phyloP scores from a whole-genome alignment of 345 rosid species.

The Sonneratia caseolaris region DNA sequence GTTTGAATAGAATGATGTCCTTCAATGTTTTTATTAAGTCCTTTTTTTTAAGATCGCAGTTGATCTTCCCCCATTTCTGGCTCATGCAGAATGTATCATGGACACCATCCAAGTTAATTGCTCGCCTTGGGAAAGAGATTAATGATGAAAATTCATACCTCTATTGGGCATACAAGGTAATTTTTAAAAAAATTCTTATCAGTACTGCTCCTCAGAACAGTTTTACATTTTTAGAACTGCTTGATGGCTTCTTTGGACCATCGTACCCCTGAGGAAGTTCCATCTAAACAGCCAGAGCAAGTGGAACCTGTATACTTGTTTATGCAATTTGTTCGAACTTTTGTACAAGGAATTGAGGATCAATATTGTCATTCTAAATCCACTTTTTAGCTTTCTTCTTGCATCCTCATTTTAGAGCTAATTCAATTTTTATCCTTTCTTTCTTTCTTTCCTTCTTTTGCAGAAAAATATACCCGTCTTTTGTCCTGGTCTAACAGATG shows the following conservation, averaged over 20 bases:
- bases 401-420: background rate
- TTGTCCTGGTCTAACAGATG: slow-evolving; percentile 94
- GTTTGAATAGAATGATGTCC: background rate
- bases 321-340: background rate
- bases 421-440: background rate
- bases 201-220: background rate
- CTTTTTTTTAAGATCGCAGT: background rate
- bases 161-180: slow-evolving; percentile 90
- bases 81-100: slow-evolving; percentile 49
- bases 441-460: slow-evolving; percentile 7
- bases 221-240: background rate
- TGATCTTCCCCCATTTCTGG: slow-evolving; percentile 2
- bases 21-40: background rate
- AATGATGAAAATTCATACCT: slow-evolving; percentile 77
- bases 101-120: slow-evolving; percentile 85
- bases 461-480: slow-evolving; percentile 88
- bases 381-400: background rate
- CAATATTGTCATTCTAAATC: background rate
- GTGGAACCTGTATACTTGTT: no score
- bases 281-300: no score
- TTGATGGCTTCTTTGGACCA: background rate
- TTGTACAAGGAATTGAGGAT: background rate
- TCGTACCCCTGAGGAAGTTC: no score
- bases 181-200: background rate
- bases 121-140: slow-evolving; percentile 80